Percentiles rank a stretch among this genome's conserved stretches.
Evolutionary conservation across 2,329 filamentous ascomycete species (phyloP).

Genomic region (Thielaviopsis ethacetica): DNA sequence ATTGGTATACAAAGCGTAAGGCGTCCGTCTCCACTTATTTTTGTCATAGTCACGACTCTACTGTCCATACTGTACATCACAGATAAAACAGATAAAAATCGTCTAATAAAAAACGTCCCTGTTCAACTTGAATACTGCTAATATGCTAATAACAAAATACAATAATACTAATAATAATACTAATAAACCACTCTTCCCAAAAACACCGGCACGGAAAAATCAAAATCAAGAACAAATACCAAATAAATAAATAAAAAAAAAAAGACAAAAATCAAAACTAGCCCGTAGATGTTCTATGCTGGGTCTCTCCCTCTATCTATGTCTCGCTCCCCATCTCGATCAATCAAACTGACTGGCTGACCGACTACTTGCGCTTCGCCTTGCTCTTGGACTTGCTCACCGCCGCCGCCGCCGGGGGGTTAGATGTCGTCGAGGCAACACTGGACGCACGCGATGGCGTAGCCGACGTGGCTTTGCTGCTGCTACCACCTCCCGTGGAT

Average conservation of each 20-base stretch:
- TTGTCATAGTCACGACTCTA: too few relatives aligned
- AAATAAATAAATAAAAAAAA: not conserved
- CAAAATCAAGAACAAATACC: not conserved
- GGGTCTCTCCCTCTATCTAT: too few relatives aligned
- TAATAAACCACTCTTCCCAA: not conserved
- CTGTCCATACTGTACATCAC: too few relatives aligned
- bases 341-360: too few relatives aligned
- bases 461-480: conserved; percentile 59
- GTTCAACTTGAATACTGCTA: too few relatives aligned
- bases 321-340: too few relatives aligned
- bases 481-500: conserved; percentile 34
- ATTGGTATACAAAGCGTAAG: too few relatives aligned
- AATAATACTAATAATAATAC: too few relatives aligned
- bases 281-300: not conserved
- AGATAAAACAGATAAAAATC: too few relatives aligned
- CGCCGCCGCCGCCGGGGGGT: conserved; percentile 18
- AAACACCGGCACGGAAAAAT: not conserved
- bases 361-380: conserved; percentile 32
- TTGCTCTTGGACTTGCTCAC: conserved; percentile 30
- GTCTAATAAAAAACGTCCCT: too few relatives aligned
- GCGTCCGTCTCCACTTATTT: too few relatives aligned
- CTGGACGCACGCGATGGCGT: conserved; percentile 75
- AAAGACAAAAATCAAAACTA: not conserved
- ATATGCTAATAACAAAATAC: too few relatives aligned
- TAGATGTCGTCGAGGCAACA: conserved; percentile 58